phyloP scores from a whole-genome alignment of 345 rosid genomes.

The Lepidium sativum region DNA sequence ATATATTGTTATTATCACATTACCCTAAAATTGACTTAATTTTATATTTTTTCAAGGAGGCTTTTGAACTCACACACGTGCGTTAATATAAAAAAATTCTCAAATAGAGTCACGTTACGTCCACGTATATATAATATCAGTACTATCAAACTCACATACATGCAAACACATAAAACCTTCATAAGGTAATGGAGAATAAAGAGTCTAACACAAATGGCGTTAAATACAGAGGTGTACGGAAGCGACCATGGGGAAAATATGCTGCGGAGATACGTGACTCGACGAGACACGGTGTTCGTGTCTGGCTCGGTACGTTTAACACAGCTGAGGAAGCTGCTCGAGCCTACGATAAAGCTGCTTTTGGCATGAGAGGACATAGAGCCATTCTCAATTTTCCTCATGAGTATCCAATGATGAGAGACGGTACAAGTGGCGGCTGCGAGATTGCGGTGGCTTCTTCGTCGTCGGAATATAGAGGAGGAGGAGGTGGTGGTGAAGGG shows the following conservation, averaged over 20 bases:
- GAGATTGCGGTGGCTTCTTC: slow-evolving; percentile 22
- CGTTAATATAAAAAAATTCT: slow-evolving; percentile 10
- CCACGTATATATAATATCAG: slow-evolving; percentile 17
- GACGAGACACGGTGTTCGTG: slow-evolving; percentile 48
- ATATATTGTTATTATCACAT: background rate
- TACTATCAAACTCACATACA: slow-evolving; percentile 5
- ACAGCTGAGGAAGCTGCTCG: slow-evolving; percentile 56
- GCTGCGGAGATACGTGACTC: slow-evolving; percentile 87
- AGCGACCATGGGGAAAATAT: slow-evolving; percentile 79
- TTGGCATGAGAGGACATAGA: slow-evolving; percentile 39
- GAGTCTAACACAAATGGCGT: slow-evolving; percentile 22
- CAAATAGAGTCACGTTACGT: background rate
- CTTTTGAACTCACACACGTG: slow-evolving; percentile 21
- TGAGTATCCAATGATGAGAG: slow-evolving; percentile 27
- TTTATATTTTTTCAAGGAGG: slow-evolving; percentile 6
- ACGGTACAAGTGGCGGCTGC: slow-evolving; percentile 1
- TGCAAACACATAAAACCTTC: background rate
- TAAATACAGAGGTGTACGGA: slow-evolving; percentile 60
- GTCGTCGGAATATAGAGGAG: background rate
- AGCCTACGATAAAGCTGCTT: slow-evolving; percentile 59
- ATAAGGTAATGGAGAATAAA: slow-evolving; percentile 10
- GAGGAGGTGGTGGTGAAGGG: slow-evolving; percentile 5
- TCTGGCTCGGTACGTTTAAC: slow-evolving; percentile 62
- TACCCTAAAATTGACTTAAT: background rate
- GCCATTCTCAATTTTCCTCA: slow-evolving; percentile 68